These are phyloP conservation scores for Cyclostephanos invisitatus DNA, from an alignment of 108 stramenopile species.

Conservation along the genomic window DNA sequence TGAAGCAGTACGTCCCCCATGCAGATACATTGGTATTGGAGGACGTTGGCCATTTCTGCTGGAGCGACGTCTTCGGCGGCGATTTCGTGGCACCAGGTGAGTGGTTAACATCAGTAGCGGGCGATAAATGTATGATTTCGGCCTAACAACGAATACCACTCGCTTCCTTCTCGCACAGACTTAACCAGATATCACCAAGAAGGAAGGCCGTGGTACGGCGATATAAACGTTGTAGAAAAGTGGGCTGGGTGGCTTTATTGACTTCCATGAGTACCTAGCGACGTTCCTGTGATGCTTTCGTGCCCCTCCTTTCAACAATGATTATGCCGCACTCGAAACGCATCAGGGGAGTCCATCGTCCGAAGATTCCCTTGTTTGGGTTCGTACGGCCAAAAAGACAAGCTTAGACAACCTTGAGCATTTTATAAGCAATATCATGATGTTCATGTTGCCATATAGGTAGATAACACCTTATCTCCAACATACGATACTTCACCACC, in stretches of 20 bases:
- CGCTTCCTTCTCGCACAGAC: slow-evolving; percentile 24
- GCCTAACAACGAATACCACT: neutral
- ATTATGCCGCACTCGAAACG: too few species aligned
- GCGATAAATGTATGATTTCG: neutral
- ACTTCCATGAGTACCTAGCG: neutral
- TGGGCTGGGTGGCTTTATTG: slow-evolving; percentile 55
- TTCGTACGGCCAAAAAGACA: too few species aligned
- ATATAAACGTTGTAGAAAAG: slow-evolving; percentile 58
- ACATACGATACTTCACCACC: too few species aligned
- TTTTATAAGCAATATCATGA: too few species aligned
- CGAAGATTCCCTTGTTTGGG: too few species aligned
- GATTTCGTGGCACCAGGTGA: slow-evolving; percentile 51
- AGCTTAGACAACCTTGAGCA: too few species aligned
- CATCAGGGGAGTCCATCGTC: too few species aligned
- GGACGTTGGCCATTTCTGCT: slow-evolving; percentile 59
- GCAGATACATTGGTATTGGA: slow-evolving; percentile 51
- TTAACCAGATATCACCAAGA: slow-evolving; percentile 50
- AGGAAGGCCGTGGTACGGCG: slow-evolving; percentile 68
- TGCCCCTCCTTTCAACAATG: too few species aligned
- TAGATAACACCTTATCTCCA: too few species aligned
- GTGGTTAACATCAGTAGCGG: neutral
- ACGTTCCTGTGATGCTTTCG: neutral
- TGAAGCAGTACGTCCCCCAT: slow-evolving; percentile 46
- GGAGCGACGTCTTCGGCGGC: slow-evolving; percentile 69
- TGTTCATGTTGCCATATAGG: too few species aligned